Evolutionary conservation across 768 basidiomycete species (phyloP).

Genomic region (Hirschioporus abietinus): DNA sequence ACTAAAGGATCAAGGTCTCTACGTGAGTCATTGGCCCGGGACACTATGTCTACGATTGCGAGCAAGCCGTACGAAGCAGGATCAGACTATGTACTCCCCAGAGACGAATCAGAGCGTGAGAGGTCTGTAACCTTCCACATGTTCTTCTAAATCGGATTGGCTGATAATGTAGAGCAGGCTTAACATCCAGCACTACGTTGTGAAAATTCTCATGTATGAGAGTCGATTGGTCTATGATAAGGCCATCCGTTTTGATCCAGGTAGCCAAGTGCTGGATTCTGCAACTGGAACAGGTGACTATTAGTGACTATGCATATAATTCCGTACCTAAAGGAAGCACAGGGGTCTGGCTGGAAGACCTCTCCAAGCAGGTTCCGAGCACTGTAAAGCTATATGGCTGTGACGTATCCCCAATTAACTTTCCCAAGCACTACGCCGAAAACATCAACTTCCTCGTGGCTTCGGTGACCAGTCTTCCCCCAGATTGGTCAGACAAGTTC

Average conservation of each 20-base stretch:
- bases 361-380: slow-evolving; percentile 7
- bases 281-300: background rate
- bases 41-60: background rate
- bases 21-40: background rate
- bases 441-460: slow-evolving; percentile 15
- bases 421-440: slow-evolving; percentile 9
- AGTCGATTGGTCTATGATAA: slow-evolving; percentile 1
- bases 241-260: background rate
- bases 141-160: background rate
- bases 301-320: background rate
- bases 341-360: slow-evolving; percentile 16
- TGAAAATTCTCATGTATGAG: background rate
- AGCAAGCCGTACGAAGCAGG: background rate
- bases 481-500: slow-evolving; percentile 26
- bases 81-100: background rate
- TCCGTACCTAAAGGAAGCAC: background rate
- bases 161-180: background rate
- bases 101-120: background rate
- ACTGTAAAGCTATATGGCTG: slow-evolving; percentile 11
- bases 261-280: background rate
- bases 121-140: background rate
- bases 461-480: slow-evolving; percentile 23
- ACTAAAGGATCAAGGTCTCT: no score
- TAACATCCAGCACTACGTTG: background rate
- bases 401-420: slow-evolving; percentile 14